Base-by-base conservation (phyloP, 352 stramenopile genomes). In the Blastocystis sp. region DNA sequence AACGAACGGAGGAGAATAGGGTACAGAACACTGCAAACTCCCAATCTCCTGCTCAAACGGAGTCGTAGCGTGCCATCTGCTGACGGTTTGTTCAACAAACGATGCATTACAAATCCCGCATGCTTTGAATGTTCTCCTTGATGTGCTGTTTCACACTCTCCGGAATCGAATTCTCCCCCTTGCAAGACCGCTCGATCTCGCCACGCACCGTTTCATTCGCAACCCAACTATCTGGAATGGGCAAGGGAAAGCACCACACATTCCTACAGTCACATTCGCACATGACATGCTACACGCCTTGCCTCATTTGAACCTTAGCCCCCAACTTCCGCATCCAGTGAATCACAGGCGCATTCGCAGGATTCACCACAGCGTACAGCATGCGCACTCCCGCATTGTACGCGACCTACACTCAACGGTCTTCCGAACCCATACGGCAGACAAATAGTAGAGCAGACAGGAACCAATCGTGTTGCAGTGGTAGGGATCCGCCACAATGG, bases 271-370 rank as follows among this genome's bases (percentile, higher is more conserved):
- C 21, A 19, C 59, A 7, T 62, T 1, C 17, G 6, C 34, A 34
- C 24, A 7, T 24, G 2, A 19, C 3, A 34, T 45, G 7, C 21
- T 88, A 88, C 78, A 88, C 78, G 52, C 70, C 70, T 65, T 79
- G 64, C 7, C 68, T 48, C 68, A 79, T 64, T 7, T 65, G 28
- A 21, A 88, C 19, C 45, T 88, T 88, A 14, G 64, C 78, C 10
- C 68, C 68, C 60, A 88, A 42, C 21, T 88, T 88, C 68, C 62
- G 63, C 78, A 88, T 88, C 78, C 78, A 88, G 43, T 88, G 78
- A 3, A 88, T 28, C 34, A 88, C 78, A 60, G 78, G 64, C 45
- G 78, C 68, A 60, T 88, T 88, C 42, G 45, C 52, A 19, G 78
- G 78, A 76, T 88, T 88, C 38, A 88, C 78, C 0, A 88, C 68